These are phyloP conservation scores for Croton laevigatus DNA, from an alignment of 441 rosid genomes.

Conservation along the genomic window DNA sequence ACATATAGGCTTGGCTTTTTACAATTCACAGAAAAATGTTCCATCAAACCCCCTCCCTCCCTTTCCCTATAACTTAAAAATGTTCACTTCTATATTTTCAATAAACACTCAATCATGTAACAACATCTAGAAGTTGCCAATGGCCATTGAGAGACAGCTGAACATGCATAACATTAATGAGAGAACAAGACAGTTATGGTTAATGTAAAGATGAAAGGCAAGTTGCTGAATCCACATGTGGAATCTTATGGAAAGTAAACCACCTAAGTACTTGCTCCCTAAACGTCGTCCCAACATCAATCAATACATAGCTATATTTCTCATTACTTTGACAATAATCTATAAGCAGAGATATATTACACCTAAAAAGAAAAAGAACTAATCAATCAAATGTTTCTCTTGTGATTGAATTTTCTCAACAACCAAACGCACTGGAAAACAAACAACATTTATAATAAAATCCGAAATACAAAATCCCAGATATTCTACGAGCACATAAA, in stretches of 20 bases:
- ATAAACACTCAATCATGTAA: background rate
- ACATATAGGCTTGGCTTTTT: background rate
- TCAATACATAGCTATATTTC: conserved; percentile 63
- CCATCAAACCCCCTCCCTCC: too few relatives aligned
- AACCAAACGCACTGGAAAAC: background rate
- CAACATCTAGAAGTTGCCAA: background rate
- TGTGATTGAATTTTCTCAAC: background rate
- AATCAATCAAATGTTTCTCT: background rate
- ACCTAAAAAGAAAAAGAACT: conserved; percentile 37
- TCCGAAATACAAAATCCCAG: background rate
- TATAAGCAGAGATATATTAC: conserved; percentile 86
- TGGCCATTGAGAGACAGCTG: background rate
- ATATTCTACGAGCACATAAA: too few relatives aligned
- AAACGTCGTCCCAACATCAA: conserved; percentile 96
- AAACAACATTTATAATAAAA: background rate
- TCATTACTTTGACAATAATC: conserved; percentile 53
- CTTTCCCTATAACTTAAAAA: too few relatives aligned
- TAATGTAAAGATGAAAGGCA: background rate
- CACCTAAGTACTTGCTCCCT: conserved; percentile 95
- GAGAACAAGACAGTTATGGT: background rate
- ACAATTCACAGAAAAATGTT: background rate
- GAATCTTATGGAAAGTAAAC: conserved; percentile 90
- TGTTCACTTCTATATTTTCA: background rate
- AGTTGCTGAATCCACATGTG: conserved; percentile 84
- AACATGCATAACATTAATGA: background rate